Evolutionary conservation across 768 basidiomycete species (phyloP).

Genomic region (Tulasnella sp.): DNA sequence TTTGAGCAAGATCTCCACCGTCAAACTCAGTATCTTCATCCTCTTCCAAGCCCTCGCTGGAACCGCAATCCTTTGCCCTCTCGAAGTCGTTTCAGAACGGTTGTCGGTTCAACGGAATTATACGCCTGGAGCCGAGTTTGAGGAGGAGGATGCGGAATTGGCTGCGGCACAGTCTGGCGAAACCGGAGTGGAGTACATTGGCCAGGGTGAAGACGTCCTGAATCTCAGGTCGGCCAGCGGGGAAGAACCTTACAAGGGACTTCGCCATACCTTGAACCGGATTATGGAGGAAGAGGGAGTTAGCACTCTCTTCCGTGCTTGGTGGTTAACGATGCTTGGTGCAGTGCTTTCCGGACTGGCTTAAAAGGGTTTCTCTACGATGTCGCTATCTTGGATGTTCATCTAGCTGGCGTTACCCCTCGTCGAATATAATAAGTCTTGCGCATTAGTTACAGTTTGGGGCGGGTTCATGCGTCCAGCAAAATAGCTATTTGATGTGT

Average conservation of each 20-base stretch:
- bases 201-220: conserved; percentile 77
- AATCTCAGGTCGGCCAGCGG: conserved; percentile 62
- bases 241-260: conserved; percentile 72
- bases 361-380: neutral
- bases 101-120: conserved; percentile 84
- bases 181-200: conserved; percentile 54
- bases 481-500: neutral
- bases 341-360: conserved; percentile 24
- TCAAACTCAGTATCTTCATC: conserved; percentile 34
- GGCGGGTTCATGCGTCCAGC: neutral
- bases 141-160: conserved; percentile 50
- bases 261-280: conserved; percentile 70
- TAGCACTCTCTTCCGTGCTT: conserved; percentile 69
- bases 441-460: neutral
- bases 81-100: conserved; percentile 75
- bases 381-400: conserved; percentile 1
- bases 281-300: conserved; percentile 79
- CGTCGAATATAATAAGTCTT: neutral
- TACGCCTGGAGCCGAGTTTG: conserved; percentile 60
- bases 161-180: conserved; percentile 45
- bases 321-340: conserved; percentile 59
- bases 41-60: conserved; percentile 49
- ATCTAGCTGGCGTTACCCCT: neutral
- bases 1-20: conserved; percentile 55
- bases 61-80: conserved; percentile 60